These are phyloP conservation scores for Hyaloperonospora arabidopsidis DNA, from an alignment of 352 stramenopile species.

Conservation along the genomic window DNA sequence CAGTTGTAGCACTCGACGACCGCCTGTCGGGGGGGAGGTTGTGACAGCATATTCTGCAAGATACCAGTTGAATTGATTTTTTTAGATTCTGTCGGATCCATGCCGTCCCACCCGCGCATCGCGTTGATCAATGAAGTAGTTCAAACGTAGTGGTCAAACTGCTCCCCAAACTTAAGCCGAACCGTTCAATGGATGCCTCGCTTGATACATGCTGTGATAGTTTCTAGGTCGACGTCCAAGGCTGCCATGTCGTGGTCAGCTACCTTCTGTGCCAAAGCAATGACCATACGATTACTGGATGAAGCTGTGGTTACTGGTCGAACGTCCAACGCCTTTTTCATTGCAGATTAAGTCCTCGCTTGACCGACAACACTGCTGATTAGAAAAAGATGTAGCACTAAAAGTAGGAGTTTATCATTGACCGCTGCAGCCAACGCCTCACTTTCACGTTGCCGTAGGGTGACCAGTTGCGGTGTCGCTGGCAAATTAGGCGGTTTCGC, in stretches of 20 bases:
- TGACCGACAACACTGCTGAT: background rate
- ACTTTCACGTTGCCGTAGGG: too few relatives aligned
- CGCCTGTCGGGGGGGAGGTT: too few relatives aligned
- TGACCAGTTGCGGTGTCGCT: too few relatives aligned
- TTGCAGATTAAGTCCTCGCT: background rate
- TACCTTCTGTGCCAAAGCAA: background rate
- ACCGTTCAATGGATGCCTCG: background rate
- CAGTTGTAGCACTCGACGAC: too few relatives aligned
- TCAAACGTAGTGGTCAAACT: background rate
- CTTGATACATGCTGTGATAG: background rate
- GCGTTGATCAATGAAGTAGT: background rate
- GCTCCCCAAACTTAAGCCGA: background rate
- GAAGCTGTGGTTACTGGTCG: background rate
- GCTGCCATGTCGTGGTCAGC: background rate
- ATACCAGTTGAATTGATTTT: background rate
- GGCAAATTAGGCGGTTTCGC: too few relatives aligned
- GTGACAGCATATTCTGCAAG: constrained; percentile 7
- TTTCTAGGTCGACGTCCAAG: background rate
- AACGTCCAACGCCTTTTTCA: background rate
- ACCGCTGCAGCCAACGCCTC: too few relatives aligned
- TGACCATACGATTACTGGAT: background rate
- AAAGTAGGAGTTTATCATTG: background rate
- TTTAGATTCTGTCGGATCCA: background rate
- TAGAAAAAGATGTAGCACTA: background rate
- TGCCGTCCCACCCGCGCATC: background rate